Evolutionary conservation across 164 flowering plant genomes (phyloP), one percentile per base, ranked within the genome.

Genomic region (grape (Vitis vinifera)): DNA sequence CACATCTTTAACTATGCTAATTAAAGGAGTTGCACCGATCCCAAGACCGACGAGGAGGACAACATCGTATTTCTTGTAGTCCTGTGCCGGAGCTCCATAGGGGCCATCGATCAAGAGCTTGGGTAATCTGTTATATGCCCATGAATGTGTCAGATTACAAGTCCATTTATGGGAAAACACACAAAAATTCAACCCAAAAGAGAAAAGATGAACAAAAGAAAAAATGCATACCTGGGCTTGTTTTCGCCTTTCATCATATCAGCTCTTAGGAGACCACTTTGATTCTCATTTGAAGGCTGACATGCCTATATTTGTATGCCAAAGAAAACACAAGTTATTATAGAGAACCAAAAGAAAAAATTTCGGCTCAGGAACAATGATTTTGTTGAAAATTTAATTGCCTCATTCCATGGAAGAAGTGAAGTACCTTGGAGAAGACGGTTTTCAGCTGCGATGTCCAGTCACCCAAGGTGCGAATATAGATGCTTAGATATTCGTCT

Each of bases 61-160:
- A 9, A 85, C 86, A 3, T 88, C 90, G 70, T 88, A 88, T 1
- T 87, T 59, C 23, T 79, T 84, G 83, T 89, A 85, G 79, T 89
- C 88, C 29, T 89, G 93, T 14, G 93, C 87, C 2, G 93, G 93
- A 0, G 93, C 93, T 17, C 93, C 93, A 58, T 89, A 89, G 0
- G 93, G 88, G 0, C 93, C 93, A 14, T 87, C 91, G 17, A 87
- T 83, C 44, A 74, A 60, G 52, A 88, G 74, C 69, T 52, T 86
- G 7, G 92, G 92, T 30, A 83, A 56, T 71, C 90, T 88, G 79
- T 12, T 15, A 2, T 37, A 37, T 37, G 44, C 5, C 44, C 8
- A 37, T 37, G 44, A 37, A 3, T 37, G 44, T 37, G 44, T 37
- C 44, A 37, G 7, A 3, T 37, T 37, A 37, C 44, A 37, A 37